Evolutionary conservation across 176 grass and related monocot species (phyloP).

Genomic region (Phoenix roebelenii): DNA sequence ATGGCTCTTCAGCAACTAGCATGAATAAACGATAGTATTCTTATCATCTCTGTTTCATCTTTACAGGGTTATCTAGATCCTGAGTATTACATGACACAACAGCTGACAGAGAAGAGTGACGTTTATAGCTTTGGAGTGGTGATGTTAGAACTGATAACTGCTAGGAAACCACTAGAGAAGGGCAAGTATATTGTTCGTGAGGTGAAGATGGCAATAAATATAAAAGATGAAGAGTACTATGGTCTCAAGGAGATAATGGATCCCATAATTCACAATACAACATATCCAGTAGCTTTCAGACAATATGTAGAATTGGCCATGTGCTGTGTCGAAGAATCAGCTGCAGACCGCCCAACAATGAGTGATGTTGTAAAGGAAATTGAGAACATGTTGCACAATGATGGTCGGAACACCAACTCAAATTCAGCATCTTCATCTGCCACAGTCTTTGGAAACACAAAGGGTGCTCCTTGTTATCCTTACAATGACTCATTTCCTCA

Average conservation of each 20-base stretch:
- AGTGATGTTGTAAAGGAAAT: slow-evolving; percentile 82
- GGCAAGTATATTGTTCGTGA: slow-evolving; percentile 78
- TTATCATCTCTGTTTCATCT: not conserved
- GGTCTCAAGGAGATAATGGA: slow-evolving; percentile 65
- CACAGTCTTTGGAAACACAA: slow-evolving; percentile 39
- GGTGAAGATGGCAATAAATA: slow-evolving; percentile 43
- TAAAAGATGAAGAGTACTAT: slow-evolving; percentile 57
- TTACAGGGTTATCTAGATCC: slow-evolving; percentile 90
- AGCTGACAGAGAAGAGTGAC: slow-evolving; percentile 83
- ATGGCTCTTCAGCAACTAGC: not conserved
- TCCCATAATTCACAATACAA: slow-evolving; percentile 41
- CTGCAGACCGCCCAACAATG: slow-evolving; percentile 50
- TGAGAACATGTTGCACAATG: slow-evolving; percentile 61
- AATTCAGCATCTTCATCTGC: slow-evolving; percentile 57
- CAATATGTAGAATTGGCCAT: slow-evolving; percentile 69
- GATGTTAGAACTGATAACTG: slow-evolving; percentile 84
- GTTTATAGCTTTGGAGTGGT: slow-evolving; percentile 97
- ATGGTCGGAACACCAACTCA: slow-evolving; percentile 43
- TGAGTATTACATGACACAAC: slow-evolving; percentile 87
- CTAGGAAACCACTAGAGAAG: slow-evolving; percentile 73
- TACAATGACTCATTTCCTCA: slow-evolving; percentile 41
- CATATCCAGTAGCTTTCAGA: slow-evolving; percentile 50
- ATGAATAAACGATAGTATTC: not conserved
- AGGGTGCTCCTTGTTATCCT: slow-evolving; percentile 38
- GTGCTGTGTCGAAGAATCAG: slow-evolving; percentile 51